phyloP scores from a whole-genome alignment of 1,139 yeast species.

The Suhomyces terraborum region DNA sequence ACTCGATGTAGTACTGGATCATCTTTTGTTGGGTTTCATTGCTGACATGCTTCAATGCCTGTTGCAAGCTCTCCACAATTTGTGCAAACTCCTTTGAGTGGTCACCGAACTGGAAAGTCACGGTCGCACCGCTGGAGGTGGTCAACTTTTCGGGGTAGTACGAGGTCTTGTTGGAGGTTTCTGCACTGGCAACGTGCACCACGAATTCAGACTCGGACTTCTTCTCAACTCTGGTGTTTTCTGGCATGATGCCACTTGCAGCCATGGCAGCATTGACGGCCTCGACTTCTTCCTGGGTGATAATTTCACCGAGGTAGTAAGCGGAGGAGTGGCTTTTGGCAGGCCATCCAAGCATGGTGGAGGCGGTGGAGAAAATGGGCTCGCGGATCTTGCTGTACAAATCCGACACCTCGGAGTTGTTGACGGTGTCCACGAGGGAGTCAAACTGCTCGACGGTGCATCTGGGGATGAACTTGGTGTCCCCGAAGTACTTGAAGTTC shows the following conservation, averaged over 20 bases:
- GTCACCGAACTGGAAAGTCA: slow-evolving; percentile 74
- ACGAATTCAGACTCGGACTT: slow-evolving; percentile 43
- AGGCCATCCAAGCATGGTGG: slow-evolving; percentile 71
- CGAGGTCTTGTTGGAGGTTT: slow-evolving; percentile 42
- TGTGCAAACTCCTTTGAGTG: slow-evolving; percentile 62
- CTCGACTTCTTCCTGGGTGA: slow-evolving; percentile 63
- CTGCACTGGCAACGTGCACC: slow-evolving; percentile 65
- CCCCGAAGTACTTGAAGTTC: slow-evolving; percentile 88
- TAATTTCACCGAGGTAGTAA: slow-evolving; percentile 54
- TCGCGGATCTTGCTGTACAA: slow-evolving; percentile 49
- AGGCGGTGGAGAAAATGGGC: slow-evolving; percentile 53
- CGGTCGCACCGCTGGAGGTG: slow-evolving; percentile 32
- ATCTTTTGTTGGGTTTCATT: slow-evolving; percentile 69
- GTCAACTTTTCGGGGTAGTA: slow-evolving; percentile 39
- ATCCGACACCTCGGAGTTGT: slow-evolving; percentile 34
- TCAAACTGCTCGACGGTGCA: slow-evolving; percentile 51
- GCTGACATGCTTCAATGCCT: slow-evolving; percentile 66
- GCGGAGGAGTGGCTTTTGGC: slow-evolving; percentile 73
- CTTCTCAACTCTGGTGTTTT: slow-evolving; percentile 75
- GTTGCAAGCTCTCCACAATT: slow-evolving; percentile 56
- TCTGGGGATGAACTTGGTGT: slow-evolving; percentile 77
- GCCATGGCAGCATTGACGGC: slow-evolving; percentile 66
- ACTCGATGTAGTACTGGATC: slow-evolving; percentile 64
- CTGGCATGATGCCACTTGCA: slow-evolving; percentile 68
- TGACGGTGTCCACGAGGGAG: slow-evolving; percentile 45